A percentile compares a stretch with the other conserved stretches of the same genome.
These are phyloP conservation scores for Tetracladium maxilliforme DNA, from an alignment of 2,329 filamentous ascomycete genomes.

Conservation along the genomic window DNA sequence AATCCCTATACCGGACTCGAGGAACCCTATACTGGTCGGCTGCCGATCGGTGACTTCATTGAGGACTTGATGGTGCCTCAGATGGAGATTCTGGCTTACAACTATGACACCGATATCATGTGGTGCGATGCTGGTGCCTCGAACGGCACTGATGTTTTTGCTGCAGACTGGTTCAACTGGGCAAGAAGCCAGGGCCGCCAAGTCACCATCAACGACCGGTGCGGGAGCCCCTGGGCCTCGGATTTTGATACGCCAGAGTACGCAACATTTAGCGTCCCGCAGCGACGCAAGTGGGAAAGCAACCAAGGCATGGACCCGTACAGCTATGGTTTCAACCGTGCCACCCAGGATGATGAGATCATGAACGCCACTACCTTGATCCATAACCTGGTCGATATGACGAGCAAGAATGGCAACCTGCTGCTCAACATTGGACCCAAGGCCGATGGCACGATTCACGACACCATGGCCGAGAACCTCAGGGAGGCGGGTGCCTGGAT, in stretches of 20 bases:
- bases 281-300: conserved; percentile 42
- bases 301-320: conserved; percentile 46
- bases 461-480: conserved; percentile 29
- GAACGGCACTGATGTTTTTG: conserved; percentile 25
- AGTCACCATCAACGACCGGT: conserved; percentile 40
- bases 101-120: conserved; percentile 29
- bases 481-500: conserved; percentile 38
- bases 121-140: conserved; percentile 30
- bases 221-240: conserved; percentile 29
- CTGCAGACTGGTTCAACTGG: conserved; percentile 24
- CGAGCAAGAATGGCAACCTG: conserved; percentile 39
- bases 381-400: conserved; percentile 31
- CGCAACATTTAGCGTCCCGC: conserved; percentile 28
- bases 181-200: conserved; percentile 23
- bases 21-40: conserved; percentile 25
- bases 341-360: conserved; percentile 30
- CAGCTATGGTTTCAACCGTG: conserved; percentile 42
- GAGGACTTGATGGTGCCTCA: conserved; percentile 27
- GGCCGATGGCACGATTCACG: conserved; percentile 37
- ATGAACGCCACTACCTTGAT: conserved; percentile 35
- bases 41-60: conserved; percentile 24
- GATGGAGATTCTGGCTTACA: conserved; percentile 26
- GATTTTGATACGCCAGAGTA: conserved; percentile 51
- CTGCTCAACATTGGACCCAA: conserved; percentile 38
- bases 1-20: conserved; percentile 26